phyloP scores from a whole-genome alignment of 192 early-diverging fungal genomes.

The Coemansia sp. region DNA sequence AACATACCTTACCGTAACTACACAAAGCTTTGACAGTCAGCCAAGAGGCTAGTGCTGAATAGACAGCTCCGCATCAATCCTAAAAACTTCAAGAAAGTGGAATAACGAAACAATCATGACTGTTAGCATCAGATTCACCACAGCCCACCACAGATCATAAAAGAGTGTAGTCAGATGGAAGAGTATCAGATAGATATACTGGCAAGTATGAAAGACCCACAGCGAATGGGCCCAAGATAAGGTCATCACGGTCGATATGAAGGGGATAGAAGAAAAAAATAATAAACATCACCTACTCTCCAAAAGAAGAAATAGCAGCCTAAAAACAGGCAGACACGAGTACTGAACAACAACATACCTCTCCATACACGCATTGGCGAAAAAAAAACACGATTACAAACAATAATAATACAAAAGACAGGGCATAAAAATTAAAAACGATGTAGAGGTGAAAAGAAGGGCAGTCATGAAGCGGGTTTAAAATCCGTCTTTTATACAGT shows the following conservation, averaged over 20 bases:
- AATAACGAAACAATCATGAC: not conserved
- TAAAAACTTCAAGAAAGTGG: not conserved
- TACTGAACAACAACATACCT: not conserved
- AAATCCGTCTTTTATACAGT: not conserved
- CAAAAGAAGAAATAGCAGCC: not conserved
- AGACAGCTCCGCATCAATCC: no score
- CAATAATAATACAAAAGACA: not conserved
- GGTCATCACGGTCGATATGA: conserved; percentile 53
- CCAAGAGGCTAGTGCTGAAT: not conserved
- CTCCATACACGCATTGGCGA: no score
- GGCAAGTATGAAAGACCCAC: conserved; percentile 55
- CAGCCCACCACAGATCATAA: not conserved
- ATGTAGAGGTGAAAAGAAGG: conserved; percentile 12
- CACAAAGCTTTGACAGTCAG: not conserved
- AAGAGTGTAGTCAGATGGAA: not conserved
- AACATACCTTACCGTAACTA: not conserved
- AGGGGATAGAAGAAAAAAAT: conserved; percentile 35
- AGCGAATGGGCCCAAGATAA: conserved; percentile 45
- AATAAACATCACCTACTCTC: conserved; percentile 39
- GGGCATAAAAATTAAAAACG: not conserved
- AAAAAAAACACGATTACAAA: not conserved
- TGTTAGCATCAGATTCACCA: not conserved
- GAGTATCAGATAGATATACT: conserved; percentile 35
- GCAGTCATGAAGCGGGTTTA: not conserved
- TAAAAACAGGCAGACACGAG: not conserved